A percentile compares a stretch with the other conserved stretches of the same genome.
phyloP scores from a whole-genome alignment of 2,329 filamentous ascomycete genomes.

The Neospermospora avenae region DNA sequence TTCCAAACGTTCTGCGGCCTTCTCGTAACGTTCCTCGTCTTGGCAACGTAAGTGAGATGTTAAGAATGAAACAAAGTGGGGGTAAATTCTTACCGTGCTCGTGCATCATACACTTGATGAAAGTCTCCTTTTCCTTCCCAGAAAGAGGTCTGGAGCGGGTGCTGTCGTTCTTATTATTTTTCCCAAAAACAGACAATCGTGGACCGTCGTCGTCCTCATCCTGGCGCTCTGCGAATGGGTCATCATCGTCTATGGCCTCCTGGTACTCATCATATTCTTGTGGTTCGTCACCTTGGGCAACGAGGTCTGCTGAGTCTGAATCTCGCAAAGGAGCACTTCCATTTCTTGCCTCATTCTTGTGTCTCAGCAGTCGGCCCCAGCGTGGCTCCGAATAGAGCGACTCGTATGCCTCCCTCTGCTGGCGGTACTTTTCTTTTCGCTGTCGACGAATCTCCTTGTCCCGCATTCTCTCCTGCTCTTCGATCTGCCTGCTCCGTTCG shows the following conservation, averaged over 20 bases:
- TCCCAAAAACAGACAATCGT: conserved; percentile 17
- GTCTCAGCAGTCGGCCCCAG: background rate
- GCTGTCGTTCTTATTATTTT: conserved; percentile 17
- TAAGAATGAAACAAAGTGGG: background rate
- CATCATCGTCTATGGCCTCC: conserved; percentile 1
- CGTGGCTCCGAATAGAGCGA: background rate
- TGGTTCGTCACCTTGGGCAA: background rate
- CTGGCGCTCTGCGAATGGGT: conserved; percentile 9
- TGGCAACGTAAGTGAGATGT: conserved; percentile 4
- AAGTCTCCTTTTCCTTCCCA: conserved; percentile 9
- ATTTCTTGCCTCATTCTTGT: background rate
- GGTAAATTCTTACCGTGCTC: conserved; percentile 4
- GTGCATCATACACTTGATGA: conserved; percentile 21
- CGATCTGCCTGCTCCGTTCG: background rate
- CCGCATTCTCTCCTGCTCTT: background rate
- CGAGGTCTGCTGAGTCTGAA: background rate
- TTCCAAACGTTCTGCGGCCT: conserved; percentile 17
- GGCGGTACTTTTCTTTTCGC: background rate
- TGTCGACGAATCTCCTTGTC: background rate
- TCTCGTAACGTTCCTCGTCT: conserved; percentile 23
- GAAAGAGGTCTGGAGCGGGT: conserved; percentile 5
- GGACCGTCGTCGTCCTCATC: conserved; percentile 7
- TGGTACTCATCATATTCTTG: background rate
- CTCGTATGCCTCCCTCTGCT: background rate
- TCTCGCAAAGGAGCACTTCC: background rate